Evolutionary conservation across 768 basidiomycete species (phyloP).

Genomic region (Mycena amicta): DNA sequence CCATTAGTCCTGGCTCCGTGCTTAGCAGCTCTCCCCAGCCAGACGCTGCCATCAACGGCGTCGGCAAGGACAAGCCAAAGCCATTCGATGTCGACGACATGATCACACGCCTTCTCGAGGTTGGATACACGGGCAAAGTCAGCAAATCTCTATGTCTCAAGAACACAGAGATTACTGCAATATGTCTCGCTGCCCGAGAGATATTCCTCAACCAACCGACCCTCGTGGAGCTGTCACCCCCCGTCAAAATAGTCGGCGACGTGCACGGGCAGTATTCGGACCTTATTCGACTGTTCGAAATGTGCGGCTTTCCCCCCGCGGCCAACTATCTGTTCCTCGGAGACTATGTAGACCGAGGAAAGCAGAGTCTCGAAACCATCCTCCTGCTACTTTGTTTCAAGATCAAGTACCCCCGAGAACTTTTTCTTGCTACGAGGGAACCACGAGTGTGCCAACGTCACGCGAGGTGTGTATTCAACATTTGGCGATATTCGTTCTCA

Average conservation of each 20-base stretch:
- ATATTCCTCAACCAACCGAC: conserved; percentile 97
- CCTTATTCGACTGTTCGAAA: conserved; percentile 97
- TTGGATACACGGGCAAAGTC: conserved; percentile 97
- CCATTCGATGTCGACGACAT: conserved; percentile 96
- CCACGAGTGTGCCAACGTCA: conserved; percentile 99
- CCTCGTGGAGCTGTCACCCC: conserved; percentile 93
- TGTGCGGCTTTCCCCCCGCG: conserved; percentile 98
- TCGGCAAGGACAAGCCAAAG: conserved; percentile 60
- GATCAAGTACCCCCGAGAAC: conserved; percentile 99
- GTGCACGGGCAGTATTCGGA: conserved; percentile 99
- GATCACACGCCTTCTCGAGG: conserved; percentile 94
- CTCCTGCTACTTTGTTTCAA: conserved; percentile 97
- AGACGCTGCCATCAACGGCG: conserved; percentile 48
- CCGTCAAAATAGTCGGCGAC: conserved; percentile 99
- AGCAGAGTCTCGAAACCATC: conserved; percentile 98
- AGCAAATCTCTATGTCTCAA: conserved; percentile 94
- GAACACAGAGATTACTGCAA: conserved; percentile 91
- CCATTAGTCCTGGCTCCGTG: conserved; percentile 56
- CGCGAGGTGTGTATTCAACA: conserved; percentile 69
- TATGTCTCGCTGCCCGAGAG: conserved; percentile 94
- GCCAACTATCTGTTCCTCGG: conserved; percentile 99
- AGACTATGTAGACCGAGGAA: conserved; percentile 98
- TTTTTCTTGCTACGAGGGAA: conserved; percentile 98
- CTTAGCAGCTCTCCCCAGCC: conserved; percentile 41
- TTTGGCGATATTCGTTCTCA: conserved; percentile 20